These are phyloP conservation scores for Periconia macrospinosa DNA, from an alignment of 2,329 filamentous ascomycete genomes.

Conservation along the genomic window DNA sequence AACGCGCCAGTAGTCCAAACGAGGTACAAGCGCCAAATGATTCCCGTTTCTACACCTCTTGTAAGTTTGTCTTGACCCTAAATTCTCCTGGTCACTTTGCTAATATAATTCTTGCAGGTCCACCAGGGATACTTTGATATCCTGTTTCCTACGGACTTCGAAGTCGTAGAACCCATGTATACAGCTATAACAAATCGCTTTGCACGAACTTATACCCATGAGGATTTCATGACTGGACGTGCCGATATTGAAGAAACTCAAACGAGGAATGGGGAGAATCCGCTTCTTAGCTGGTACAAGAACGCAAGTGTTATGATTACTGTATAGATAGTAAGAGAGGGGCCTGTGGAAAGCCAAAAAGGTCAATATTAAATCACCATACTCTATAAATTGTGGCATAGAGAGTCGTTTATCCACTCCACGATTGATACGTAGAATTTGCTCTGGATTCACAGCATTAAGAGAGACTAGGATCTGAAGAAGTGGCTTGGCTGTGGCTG, in stretches of 20 bases:
- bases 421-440: too few species aligned
- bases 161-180: slow-evolving; percentile 88
- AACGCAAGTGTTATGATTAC: slow-evolving; percentile 94
- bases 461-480: background rate
- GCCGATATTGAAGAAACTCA: slow-evolving; percentile 87
- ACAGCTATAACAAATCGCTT: slow-evolving; percentile 89
- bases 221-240: slow-evolving; percentile 89
- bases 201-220: slow-evolving; percentile 81
- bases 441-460: too few species aligned
- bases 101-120: slow-evolving; percentile 59
- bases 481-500: background rate
- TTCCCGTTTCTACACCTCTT: slow-evolving; percentile 86
- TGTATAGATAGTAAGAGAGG: slow-evolving; percentile 54
- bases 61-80: slow-evolving; percentile 57
- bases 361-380: too few species aligned
- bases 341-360: too few species aligned
- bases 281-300: slow-evolving; percentile 87
- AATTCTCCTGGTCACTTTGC: background rate
- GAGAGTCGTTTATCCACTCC: too few species aligned
- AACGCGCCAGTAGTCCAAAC: slow-evolving; percentile 98
- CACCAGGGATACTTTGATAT: slow-evolving; percentile 99
- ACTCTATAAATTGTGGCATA: too few species aligned
- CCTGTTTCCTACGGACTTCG: slow-evolving; percentile 95
- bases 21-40: slow-evolving; percentile 80
- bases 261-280: slow-evolving; percentile 90